Evolutionary conservation across 1,284 basidiomycete genomes (phyloP), one percentile per base, ranked within the genome.

Genomic region (Pseudozyma flocculosa): DNA sequence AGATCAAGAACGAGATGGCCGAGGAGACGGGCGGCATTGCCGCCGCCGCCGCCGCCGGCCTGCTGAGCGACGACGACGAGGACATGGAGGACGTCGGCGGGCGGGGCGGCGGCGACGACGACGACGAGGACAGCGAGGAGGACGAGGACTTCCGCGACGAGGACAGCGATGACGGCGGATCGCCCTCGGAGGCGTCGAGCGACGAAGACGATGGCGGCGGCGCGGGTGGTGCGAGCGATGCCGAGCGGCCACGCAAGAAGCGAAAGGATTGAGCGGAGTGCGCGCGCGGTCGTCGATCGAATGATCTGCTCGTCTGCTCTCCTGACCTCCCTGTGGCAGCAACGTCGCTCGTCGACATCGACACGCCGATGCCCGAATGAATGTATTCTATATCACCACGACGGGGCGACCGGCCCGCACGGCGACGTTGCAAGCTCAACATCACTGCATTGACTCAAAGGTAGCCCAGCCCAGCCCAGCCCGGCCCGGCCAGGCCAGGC

Each of bases 1-100:
- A 87, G 69, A 85, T 95, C 59, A 95, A 97, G 85, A 96, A 93
- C 79, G 92, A 96, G 84, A 92, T 95, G 85, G 88, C 91, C 11
- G 94, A 96, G 73, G 87, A 87, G 18, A 67, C 71, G 3, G 61
- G 50, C 48, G 63, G 60, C 8, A 37, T 67, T 32, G 65, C 61
- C 14, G 60, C 66, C 13, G 81, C 88, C 55, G 87, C 86, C 23
- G 87, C 84, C 24, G 87, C 80, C 4, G 84, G 84, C 17, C 87
- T 89, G 62, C 54, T 70, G 11, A 62, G 61, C 49, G 87, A 90
- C 51, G 90, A 90, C 39, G 90, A 92, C 67, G 87, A 88, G 38
- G 69, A 69, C 41, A 66, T 67, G 60, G 64, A 51, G 22, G 65
- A 49, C 24, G 80, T 80, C 34, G 88, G 87, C 42, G 88, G 87